Conservation (phyloP, 2,329 filamentous ascomycete genomes). For the Hortaea sp. region DNA sequence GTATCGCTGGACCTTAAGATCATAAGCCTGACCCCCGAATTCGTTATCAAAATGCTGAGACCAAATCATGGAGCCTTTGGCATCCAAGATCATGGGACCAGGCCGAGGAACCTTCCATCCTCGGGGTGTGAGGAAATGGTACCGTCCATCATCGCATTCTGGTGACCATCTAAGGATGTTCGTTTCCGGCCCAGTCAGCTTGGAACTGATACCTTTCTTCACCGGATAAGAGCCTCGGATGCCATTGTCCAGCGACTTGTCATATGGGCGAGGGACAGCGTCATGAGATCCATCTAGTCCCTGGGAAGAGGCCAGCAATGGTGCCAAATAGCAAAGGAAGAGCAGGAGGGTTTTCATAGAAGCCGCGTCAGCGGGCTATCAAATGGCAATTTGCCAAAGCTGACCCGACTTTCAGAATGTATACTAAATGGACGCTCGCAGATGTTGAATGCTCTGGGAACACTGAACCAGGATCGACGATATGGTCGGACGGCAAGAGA, state of each 20-base stretch:
- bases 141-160: conserved; percentile 8
- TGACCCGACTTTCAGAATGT: too few relatives aligned
- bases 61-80: conserved; percentile 16
- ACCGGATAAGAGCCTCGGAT: conserved; percentile 6
- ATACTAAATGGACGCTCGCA: too few relatives aligned
- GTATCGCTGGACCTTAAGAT: conserved; percentile 23
- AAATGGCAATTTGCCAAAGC: too few relatives aligned
- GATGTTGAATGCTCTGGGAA: too few relatives aligned
- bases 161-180: conserved; percentile 6
- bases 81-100: conserved; percentile 19
- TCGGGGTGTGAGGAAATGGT: conserved; percentile 16
- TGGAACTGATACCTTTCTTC: conserved; percentile 6
- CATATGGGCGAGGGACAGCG: neutral
- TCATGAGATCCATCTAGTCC: neutral
- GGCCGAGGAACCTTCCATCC: conserved; percentile 9
- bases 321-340: neutral
- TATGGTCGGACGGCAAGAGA: too few relatives aligned
- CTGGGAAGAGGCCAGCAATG: neutral
- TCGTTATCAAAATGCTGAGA: conserved; percentile 12
- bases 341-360: neutral
- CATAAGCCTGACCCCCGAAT: conserved; percentile 16
- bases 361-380: too few relatives aligned
- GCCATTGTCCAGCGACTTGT: conserved; percentile 1
- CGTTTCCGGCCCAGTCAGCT: conserved; percentile 9
- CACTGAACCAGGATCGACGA: too few relatives aligned